Evolutionary conservation across 1,284 basidiomycete genomes (phyloP).

Genomic region (Cryptococcus sp.): DNA sequence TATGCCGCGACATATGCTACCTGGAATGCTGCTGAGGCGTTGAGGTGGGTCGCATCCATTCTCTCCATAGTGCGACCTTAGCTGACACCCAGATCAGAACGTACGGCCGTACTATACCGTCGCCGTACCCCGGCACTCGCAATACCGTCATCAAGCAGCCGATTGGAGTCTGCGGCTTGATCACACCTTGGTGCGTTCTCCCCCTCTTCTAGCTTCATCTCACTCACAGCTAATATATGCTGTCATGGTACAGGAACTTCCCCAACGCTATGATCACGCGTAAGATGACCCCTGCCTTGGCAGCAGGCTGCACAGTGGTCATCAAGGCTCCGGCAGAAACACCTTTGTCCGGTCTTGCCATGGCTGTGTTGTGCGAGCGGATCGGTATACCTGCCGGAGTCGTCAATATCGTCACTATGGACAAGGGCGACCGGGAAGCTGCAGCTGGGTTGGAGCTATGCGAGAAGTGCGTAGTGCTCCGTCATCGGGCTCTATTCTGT

Average conservation of each 20-base stretch:
- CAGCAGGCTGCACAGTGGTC: slow-evolving; percentile 91
- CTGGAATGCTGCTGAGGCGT: slow-evolving; percentile 58
- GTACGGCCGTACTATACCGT: slow-evolving; percentile 76
- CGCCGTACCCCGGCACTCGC: slow-evolving; percentile 66
- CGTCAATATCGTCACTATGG: slow-evolving; percentile 79
- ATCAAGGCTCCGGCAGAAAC: slow-evolving; percentile 95
- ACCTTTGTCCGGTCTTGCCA: slow-evolving; percentile 86
- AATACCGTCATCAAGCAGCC: slow-evolving; percentile 95
- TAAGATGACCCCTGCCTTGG: slow-evolving; percentile 64
- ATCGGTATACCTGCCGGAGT: slow-evolving; percentile 96
- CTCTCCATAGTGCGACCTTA: slow-evolving; percentile 2
- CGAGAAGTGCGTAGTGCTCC: slow-evolving; percentile 19
- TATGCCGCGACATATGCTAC: slow-evolving; percentile 80
- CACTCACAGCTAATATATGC: background rate
- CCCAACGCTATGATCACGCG: slow-evolving; percentile 76
- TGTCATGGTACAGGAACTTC: slow-evolving; percentile 64
- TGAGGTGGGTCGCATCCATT: slow-evolving; percentile 24
- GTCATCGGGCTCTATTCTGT: background rate
- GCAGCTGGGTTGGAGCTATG: slow-evolving; percentile 33
- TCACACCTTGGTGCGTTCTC: slow-evolving; percentile 42
- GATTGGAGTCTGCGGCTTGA: slow-evolving; percentile 62
- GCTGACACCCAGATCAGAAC: slow-evolving; percentile 20
- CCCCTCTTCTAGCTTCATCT: background rate
- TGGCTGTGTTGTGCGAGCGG: slow-evolving; percentile 67
- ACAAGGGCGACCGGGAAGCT: slow-evolving; percentile 30